Base-by-base conservation (phyloP, 2,329 filamentous ascomycete genomes). In the Fusarium setosum region DNA sequence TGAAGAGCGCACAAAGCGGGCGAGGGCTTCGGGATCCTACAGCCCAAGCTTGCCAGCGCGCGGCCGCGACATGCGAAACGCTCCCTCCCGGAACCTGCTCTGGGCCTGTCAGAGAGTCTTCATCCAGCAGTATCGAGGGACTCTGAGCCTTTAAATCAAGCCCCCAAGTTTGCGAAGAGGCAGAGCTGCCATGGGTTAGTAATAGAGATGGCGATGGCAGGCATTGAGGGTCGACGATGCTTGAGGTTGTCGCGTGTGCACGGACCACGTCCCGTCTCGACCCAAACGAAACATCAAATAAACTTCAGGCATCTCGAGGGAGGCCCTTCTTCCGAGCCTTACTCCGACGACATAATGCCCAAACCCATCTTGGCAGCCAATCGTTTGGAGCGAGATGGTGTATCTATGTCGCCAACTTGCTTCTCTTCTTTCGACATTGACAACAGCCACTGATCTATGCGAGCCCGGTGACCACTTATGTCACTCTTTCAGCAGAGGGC, bases 31-130 rank as follows among this genome's bases (percentile, higher is more conserved):
- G 49, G 55, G 49, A 61, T 59, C 37, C 61, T 57, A 57, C 65
- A 66, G 67, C 47, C 59, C 68, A 65, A 58, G 54, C 50, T 61
- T 56, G 20, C 56, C 60, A 50, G 50, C 40, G 53, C 68, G 68
- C 57, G 55, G 53, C 59, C 65, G 63, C 65, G 59, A 63, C 59
- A 64, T 62, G 61, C 64, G 50, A 65, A 64, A 68, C 31, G 50
- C 66, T 70, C 65, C 70, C 68, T 68, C 67, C 68, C 65, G 61
- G 42, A 68, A 69, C 65, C 67, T 66, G 42, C 59, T 68, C 65
- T 59, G 56, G 48, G 54, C 15, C 40, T 42, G 40, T 68, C 52
- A 65, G 58, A 64, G 65, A 59, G 59, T 53, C 63, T 61, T 70
- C 70, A 73, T 73, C 57, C 65, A 69, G 63, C 42, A 41, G 54